Base-by-base conservation (phyloP, 306 rosid genomes). In the Vigna hirtella region DNA sequence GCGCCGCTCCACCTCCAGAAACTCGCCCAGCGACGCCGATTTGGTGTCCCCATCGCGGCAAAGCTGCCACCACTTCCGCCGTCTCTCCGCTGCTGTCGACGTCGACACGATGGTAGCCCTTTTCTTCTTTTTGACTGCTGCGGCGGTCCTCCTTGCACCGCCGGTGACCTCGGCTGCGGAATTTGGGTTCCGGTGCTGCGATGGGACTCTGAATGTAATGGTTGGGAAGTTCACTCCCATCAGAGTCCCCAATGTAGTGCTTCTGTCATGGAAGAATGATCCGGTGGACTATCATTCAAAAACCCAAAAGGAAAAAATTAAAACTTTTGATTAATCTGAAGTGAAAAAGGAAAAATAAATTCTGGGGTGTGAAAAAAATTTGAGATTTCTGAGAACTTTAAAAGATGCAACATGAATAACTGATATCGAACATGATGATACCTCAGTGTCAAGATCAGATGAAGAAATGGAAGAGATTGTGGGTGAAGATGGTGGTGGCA, bases 141-240 rank as follows among this genome's bases (percentile, higher is more conserved):
- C 73, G 7, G 86, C 59, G 34, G 5, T 15, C 78, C 81, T 80
- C 57, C 89, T 57, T 0, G 91, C 65, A 9, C 72, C 32, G 9
- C 28, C 53, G 66, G 72, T 6, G 30, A n/a, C 64, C 2, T 51
- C 75, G 55, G 68, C 18, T 47, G 52, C 70, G 59, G 81, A 65
- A 51, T 79, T 90, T 5, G 86, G 78, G 0, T 90, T 97, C 2
- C 89, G 88, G 78, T 79, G 65, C 81, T 95, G 99, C 2, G 96
- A 93, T 2, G 97, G 97, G 0, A 87, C 94, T 79, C 98, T 83
- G 91, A 93, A 93, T 16, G 96, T 73, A 62, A 93, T 88, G 36
- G 96, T 84, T 2, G 99, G 98, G 79, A 91, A 95, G 78, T 90
- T 95, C 51, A 95, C 97, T 7, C 99, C 99, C 99, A 95, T 95